These are phyloP conservation scores for Rhamnella rubrinervis DNA, from an alignment of 331 rosid species.

Conservation along the genomic window DNA sequence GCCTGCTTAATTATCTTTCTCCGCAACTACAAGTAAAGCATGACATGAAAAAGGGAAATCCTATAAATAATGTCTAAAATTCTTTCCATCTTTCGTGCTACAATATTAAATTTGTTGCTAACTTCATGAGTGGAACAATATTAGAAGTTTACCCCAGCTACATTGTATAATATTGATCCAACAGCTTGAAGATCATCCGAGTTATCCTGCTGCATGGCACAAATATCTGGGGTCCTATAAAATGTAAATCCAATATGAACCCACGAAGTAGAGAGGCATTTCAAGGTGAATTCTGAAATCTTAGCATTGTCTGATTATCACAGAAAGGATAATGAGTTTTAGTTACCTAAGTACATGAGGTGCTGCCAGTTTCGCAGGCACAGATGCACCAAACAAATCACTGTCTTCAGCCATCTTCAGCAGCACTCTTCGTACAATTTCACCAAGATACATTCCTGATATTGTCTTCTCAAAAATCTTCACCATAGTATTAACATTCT, in stretches of 20 bases:
- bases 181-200: constrained; percentile 70
- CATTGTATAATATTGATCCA: constrained; percentile 61
- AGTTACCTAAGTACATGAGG: constrained; percentile 67
- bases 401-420: constrained; percentile 59
- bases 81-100: neutral
- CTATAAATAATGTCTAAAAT: neutral
- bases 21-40: too few relatives aligned
- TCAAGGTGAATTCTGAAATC: neutral
- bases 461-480: constrained; percentile 93
- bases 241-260: constrained; percentile 5
- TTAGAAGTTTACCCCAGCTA: constrained; percentile 59
- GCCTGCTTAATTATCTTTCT: too few relatives aligned
- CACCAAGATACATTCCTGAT: constrained; percentile 95
- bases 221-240: constrained; percentile 75
- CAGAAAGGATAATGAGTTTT: neutral
- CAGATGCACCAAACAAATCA: constrained; percentile 60
- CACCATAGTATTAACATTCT: constrained; percentile 12
- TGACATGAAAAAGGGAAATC: too few relatives aligned
- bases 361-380: constrained; percentile 52
- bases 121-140: neutral
- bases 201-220: constrained; percentile 79
- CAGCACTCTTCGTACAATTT: constrained; percentile 77
- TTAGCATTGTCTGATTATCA: neutral
- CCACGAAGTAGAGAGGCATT: neutral
- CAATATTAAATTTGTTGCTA: neutral